phyloP scores from a whole-genome alignment of 2,329 filamentous ascomycete species.

The Colletotrichum gloeosporioides region DNA sequence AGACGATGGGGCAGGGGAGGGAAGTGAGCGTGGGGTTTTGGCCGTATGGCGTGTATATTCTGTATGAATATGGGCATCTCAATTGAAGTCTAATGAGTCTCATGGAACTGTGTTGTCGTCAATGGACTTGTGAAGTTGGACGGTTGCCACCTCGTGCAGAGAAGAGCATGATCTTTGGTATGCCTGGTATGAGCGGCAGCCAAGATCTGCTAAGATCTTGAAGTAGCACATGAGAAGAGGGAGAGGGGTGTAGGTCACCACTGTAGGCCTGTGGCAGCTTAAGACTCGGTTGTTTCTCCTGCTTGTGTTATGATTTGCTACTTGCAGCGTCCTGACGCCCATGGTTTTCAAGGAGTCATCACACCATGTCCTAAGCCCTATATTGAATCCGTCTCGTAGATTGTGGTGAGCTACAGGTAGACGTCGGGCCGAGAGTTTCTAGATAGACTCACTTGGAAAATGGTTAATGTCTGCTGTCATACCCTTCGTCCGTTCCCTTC shows the following conservation, averaged over 20 bases:
- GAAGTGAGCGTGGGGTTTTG: not conserved
- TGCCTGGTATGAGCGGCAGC: not conserved
- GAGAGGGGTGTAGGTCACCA: accelerated
- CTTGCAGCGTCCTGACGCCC: not conserved
- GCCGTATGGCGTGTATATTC: constrained; percentile 20
- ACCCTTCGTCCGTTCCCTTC: not conserved
- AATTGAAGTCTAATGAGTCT: constrained; percentile 10
- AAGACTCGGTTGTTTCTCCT: not conserved
- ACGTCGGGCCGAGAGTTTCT: not conserved
- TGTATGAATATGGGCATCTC: constrained; percentile 23
- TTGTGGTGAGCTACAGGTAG: not conserved
- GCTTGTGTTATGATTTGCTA: accelerated
- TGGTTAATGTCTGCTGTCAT: accelerated
- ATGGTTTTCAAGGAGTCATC: not conserved
- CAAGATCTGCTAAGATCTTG: not conserved
- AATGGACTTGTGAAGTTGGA: not conserved
- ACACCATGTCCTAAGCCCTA: not conserved
- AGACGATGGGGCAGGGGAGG: constrained; percentile 11
- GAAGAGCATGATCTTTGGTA: not conserved
- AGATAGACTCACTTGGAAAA: no score
- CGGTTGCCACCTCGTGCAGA: not conserved
- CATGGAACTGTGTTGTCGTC: not conserved
- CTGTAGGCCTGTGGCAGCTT: accelerated
- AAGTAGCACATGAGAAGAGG: not conserved
- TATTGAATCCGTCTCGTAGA: not conserved